Evolutionary conservation across 805 yeast genomes (phyloP).

Genomic region (Teunomyces panamensis): DNA sequence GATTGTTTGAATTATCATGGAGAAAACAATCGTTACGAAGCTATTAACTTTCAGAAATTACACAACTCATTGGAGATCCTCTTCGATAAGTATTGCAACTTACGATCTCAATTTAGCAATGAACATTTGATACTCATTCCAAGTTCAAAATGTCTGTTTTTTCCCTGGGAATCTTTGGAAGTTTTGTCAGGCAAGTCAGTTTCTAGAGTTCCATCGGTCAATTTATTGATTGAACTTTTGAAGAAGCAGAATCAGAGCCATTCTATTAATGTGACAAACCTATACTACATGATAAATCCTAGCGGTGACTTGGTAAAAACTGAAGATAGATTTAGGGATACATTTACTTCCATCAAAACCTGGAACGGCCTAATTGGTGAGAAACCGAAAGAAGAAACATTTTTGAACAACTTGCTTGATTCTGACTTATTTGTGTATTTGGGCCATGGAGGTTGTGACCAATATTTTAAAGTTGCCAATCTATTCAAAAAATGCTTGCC

Average conservation of each 20-base stretch:
- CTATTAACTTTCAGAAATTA: conserved; percentile 56
- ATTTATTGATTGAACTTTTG: conserved; percentile 40
- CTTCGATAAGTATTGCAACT: conserved; percentile 25
- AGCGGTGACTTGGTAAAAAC: conserved; percentile 72
- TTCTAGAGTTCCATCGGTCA: conserved; percentile 70
- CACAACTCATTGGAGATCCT: conserved; percentile 49
- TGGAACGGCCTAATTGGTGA: conserved; percentile 57
- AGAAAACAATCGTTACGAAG: conserved; percentile 62
- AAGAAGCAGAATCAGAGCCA: conserved; percentile 6
- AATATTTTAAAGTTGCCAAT: conserved; percentile 57
- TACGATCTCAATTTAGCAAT: conserved; percentile 6
- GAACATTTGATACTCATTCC: conserved; percentile 70
- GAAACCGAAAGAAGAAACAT: conserved; percentile 55
- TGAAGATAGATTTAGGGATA: conserved; percentile 50
- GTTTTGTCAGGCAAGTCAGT: conserved; percentile 53
- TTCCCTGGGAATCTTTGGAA: conserved; percentile 90
- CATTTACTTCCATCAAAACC: conserved; percentile 34
- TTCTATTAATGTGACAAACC: background rate
- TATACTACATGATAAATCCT: conserved; percentile 73
- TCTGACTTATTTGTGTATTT: conserved; percentile 63
- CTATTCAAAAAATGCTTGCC: conserved; percentile 30
- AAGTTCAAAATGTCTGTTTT: conserved; percentile 57
- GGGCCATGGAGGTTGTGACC: conserved; percentile 98
- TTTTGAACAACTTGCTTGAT: conserved; percentile 40
- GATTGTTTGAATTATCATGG: conserved; percentile 64